A percentile compares a stretch with the other conserved stretches of the same genome.
These are phyloP conservation scores for Malassezia pachydermatis DNA, from an alignment of 1,284 basidiomycete species.

Conservation along the genomic window DNA sequence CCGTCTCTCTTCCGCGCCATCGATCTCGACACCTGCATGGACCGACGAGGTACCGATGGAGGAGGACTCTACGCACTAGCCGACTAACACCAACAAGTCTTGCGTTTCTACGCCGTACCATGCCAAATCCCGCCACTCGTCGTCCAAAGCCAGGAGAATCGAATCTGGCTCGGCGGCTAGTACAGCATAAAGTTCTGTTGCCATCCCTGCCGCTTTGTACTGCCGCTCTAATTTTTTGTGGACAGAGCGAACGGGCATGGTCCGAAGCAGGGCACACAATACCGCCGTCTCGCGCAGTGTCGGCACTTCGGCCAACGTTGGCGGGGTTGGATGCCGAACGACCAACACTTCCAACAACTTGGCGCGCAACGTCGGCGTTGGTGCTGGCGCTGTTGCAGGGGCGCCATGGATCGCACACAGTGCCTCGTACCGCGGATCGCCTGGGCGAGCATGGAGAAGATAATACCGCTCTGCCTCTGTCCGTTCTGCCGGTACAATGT, in stretches of 20 bases:
- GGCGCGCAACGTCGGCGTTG: constrained; percentile 1
- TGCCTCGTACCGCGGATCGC: constrained; percentile 3
- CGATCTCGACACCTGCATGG: no score
- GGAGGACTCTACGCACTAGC: not conserved
- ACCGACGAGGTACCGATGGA: no score
- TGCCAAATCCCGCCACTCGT: constrained; percentile 20
- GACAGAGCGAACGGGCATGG: constrained; percentile 26
- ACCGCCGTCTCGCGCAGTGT: not conserved
- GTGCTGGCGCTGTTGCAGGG: not conserved
- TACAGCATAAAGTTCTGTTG: no score
- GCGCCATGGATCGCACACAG: constrained; percentile 6
- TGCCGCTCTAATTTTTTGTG: constrained; percentile 20
- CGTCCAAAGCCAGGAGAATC: constrained; percentile 25
- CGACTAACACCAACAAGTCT: constrained; percentile 13
- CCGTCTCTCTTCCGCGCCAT: no score
- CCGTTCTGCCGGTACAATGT: constrained; percentile 65
- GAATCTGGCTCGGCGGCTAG: constrained; percentile 9
- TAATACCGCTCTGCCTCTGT: constrained; percentile 70
- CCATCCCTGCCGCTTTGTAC: constrained; percentile 13
- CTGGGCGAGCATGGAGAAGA: constrained; percentile 3
- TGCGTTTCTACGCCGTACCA: constrained; percentile 24
- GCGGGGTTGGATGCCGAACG: not conserved
- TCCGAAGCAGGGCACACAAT: constrained; percentile 13
- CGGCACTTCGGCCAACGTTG: constrained; percentile 3
- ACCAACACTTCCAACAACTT: constrained; percentile 1